Evolutionary conservation across 805 yeast genomes (phyloP).

Genomic region (Cyberlindnera amylophila): DNA sequence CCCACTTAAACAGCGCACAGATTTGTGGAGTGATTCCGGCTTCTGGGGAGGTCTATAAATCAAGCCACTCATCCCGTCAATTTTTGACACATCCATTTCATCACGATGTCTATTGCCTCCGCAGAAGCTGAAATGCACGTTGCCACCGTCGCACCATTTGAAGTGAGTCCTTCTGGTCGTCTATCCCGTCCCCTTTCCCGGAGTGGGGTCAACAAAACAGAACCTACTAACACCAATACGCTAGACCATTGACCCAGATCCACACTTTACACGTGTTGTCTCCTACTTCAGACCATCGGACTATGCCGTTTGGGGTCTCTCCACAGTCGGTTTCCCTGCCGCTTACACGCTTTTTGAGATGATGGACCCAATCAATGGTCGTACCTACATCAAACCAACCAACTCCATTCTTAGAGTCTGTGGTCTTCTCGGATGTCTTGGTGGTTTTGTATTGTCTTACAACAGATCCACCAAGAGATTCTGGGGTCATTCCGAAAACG

Average conservation of each 20-base stretch:
- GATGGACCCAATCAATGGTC: conserved; percentile 45
- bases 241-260: conserved; percentile 71
- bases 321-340: conserved; percentile 48
- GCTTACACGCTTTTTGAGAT: conserved; percentile 41
- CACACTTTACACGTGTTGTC: conserved; percentile 69
- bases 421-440: conserved; percentile 57
- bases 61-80: background rate
- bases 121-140: conserved; percentile 7
- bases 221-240: background rate
- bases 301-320: conserved; percentile 45
- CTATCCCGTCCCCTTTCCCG: background rate
- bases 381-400: conserved; percentile 45
- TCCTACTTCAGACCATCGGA: conserved; percentile 69
- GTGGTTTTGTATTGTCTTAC: conserved; percentile 75
- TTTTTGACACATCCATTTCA: background rate
- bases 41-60: background rate
- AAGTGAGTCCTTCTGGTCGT: conserved; percentile 4
- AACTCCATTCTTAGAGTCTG: conserved; percentile 56
- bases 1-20: too few relatives aligned
- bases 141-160: conserved; percentile 14
- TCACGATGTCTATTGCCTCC: background rate
- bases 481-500: conserved; percentile 74
- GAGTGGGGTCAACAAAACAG: background rate
- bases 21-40: conserved; percentile 3
- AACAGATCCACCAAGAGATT: conserved; percentile 65